Evolutionary conservation across 441 rosid genomes (phyloP).

Genomic region (Syzygium syzygioides): DNA sequence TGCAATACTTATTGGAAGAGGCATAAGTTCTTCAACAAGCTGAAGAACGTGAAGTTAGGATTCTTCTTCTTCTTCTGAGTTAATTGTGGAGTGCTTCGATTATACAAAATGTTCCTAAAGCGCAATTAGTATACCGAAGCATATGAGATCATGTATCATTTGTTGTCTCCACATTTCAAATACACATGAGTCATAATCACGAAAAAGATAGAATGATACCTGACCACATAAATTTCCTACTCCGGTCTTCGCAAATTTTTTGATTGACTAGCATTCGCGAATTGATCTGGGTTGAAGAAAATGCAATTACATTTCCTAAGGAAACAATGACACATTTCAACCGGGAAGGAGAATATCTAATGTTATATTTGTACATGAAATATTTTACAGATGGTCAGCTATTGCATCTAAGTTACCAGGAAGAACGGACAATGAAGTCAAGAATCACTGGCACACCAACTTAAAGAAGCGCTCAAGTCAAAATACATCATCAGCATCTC

Average conservation of each 20-base stretch:
- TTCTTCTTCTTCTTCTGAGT: neutral
- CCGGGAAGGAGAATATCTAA: neutral
- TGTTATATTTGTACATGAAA: neutral
- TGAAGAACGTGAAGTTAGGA: neutral
- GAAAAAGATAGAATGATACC: neutral
- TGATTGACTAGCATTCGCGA: neutral
- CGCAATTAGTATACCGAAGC: neutral
- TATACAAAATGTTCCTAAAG: neutral
- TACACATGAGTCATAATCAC: neutral
- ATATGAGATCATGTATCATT: neutral
- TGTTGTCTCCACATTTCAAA: neutral
- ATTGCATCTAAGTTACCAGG: constrained; percentile 56
- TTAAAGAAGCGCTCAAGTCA: constrained; percentile 35
- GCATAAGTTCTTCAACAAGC: neutral
- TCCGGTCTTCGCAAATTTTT: neutral
- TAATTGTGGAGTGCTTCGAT: neutral
- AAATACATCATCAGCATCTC: neutral
- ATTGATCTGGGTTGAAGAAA: neutral
- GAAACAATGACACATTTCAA: neutral
- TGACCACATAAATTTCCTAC: neutral
- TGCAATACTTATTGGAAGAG: neutral
- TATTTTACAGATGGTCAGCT: constrained; percentile 43
- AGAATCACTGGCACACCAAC: constrained; percentile 62
- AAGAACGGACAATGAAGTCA: constrained; percentile 56
- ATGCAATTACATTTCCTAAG: neutral